Evolutionary conservation across 2,329 filamentous ascomycete species (phyloP), one percentile per base, ranked within the genome.

Genomic region (Plectosphaerella cucumerina): DNA sequence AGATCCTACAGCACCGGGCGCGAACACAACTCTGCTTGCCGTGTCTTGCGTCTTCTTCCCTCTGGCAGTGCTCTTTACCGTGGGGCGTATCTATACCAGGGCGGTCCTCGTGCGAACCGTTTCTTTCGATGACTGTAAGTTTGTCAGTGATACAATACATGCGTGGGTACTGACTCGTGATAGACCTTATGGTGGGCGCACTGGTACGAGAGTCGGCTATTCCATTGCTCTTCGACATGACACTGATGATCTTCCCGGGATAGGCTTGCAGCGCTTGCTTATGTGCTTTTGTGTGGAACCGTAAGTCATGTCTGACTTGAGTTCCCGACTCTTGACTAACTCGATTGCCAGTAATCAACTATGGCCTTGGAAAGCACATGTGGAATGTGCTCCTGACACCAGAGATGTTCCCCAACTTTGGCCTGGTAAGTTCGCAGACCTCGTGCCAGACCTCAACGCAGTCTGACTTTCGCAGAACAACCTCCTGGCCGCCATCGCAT

Each of bases 401-500:
- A 8, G 48, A 45, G 21, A 41, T 55, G n/a, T 53, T 49, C 20
- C 46, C 50, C 11, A 33, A 51, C 46, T 50, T 53, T 35, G 22
- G 44, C 33, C 44, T 42, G n/a, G 44, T 53, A 44, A 23, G 46
- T 33, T 6, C 3, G 2, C 35, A 21, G 6, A 18, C 5, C 15
- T 18, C 14, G 31, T 42, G 14, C 8, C 18, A 15, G 15, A 39
- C 37, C 15, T 43, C 17, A 20, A 43, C 18, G 12, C 41, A 6
- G 12, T 21, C 41, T 43, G 3, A 43, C n/a, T 2, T 6, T 21
- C 41, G 48, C 31, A 52, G 41, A 44, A 50, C 23, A 59, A 59
- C 48, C 47, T 59, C 15, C 39, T 59, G 33, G 53, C 56, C 4
- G 56, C 58, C 26, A 58, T 60, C 20, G 5, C 58, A 18, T 59